These are phyloP conservation scores for Trametes sp. DNA, from an alignment of 1,284 basidiomycete species.

Conservation along the genomic window DNA sequence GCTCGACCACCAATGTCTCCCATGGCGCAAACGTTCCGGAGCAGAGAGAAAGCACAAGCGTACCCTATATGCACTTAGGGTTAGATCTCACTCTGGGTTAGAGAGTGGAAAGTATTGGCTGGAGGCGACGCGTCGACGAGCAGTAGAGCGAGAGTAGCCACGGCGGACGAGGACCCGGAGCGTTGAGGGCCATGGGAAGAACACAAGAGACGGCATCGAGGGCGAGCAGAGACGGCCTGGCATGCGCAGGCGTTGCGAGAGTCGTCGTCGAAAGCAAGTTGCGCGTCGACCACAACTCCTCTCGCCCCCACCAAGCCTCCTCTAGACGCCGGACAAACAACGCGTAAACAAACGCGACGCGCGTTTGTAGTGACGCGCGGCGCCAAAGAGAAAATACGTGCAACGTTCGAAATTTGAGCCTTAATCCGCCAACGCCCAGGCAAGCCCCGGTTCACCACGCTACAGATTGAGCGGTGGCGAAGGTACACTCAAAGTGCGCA, in stretches of 20 bases:
- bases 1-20: conserved; percentile 35
- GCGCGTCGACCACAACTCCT: not conserved
- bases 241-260: conserved; percentile 18
- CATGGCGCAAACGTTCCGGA: conserved; percentile 39
- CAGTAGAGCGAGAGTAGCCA: conserved; percentile 25
- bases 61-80: conserved; percentile 52
- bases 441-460: no score
- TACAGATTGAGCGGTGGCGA: no score
- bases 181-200: conserved; percentile 37
- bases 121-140: conserved; percentile 34
- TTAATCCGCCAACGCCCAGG: no score
- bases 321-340: conserved; percentile 15
- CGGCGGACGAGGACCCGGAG: conserved; percentile 38
- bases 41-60: conserved; percentile 41
- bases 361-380: no score
- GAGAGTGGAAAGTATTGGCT: conserved; percentile 42
- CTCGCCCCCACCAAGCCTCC: no score
- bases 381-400: no score
- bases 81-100: conserved; percentile 55
- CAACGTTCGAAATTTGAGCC: no score
- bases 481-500: no score
- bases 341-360: conserved; percentile 13
- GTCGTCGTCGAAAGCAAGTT: conserved; percentile 31
- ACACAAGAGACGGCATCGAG: conserved; percentile 4
- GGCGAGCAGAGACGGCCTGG: conserved; percentile 1